Evolutionary conservation across 2,329 filamentous ascomycete species (phyloP), one percentile per base, ranked within the genome.

Genomic region (Trichoderma cornu-damae): DNA sequence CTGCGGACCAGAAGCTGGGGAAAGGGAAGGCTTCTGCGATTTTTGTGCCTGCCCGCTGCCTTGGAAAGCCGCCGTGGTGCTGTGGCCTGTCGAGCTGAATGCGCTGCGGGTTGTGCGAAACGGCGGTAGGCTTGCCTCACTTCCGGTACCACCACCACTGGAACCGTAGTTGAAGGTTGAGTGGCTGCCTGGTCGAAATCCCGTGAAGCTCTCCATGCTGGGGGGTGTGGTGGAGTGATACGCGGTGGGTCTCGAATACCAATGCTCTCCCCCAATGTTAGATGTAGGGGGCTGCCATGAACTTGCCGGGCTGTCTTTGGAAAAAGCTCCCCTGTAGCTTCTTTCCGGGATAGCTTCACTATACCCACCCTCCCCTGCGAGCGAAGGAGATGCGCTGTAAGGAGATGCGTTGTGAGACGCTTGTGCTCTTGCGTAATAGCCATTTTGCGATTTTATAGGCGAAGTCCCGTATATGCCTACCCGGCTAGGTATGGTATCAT

Each of bases 71-170:
- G 44, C n/a, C 12, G 32, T 20, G 12, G 30, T 38, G 9, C 22
- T 20, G 11, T n/a, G 9, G 14, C 12, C 7, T 37, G 43, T n/a
- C 7, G 59, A n/a, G 12, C 28, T 42, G 35, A 62, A 62, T 34
- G 60, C 52, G 26, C 53, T 54, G 6, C 52, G 52, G 22, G 60
- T 59, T 11, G 55, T 59, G 14, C 43, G 55, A 6, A 56, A 42
- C 6, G 53, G 53, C 26, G 53, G 53, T 30, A n/a, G 18, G 14
- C 28, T 24, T n/a, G 20, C n/a, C 42, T 32, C 35, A 26, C 11
- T 18, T 3, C 42, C 32, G 11, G 30, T 22, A 12, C 32, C 51
- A 22, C 32, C 34, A 20, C 51, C n/a, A 16, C 30, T 22, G 3
- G 42, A 54, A 12, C 51, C 51, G 24, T 54, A 54, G 14, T 54